Percentiles rank a stretch among this genome's conserved stretches.
These are phyloP conservation scores for Talaromyces sp. DNA, from an alignment of 2,329 filamentous ascomycete genomes.

Conservation along the genomic window DNA sequence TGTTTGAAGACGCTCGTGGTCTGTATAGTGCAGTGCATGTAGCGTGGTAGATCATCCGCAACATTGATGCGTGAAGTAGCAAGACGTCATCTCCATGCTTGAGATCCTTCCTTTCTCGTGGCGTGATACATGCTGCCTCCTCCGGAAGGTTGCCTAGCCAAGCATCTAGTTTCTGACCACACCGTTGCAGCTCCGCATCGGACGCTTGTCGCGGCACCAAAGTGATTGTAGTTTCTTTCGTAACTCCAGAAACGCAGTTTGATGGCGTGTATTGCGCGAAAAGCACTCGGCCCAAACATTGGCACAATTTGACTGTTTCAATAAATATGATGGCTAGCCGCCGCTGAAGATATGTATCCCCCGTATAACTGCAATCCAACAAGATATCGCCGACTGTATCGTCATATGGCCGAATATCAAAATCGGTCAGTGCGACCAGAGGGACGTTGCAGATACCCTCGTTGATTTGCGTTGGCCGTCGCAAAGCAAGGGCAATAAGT, in stretches of 20 bases:
- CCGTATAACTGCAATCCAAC: slow-evolving; percentile 60
- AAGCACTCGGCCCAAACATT: slow-evolving; percentile 80
- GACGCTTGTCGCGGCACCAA: slow-evolving; percentile 78
- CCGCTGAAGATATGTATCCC: slow-evolving; percentile 67
- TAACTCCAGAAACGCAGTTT: slow-evolving; percentile 66
- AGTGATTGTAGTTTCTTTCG: slow-evolving; percentile 72
- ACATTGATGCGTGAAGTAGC: slow-evolving; percentile 69
- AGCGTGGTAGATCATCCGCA: slow-evolving; percentile 88
- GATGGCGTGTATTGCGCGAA: slow-evolving; percentile 84
- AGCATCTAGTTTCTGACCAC: slow-evolving; percentile 69
- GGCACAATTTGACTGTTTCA: slow-evolving; percentile 78
- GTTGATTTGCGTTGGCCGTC: slow-evolving; percentile 82
- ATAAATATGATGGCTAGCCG: slow-evolving; percentile 81
- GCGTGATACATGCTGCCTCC: slow-evolving; percentile 63
- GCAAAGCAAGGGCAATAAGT: slow-evolving; percentile 82
- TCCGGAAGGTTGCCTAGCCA: slow-evolving; percentile 70
- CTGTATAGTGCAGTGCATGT: slow-evolving; percentile 85
- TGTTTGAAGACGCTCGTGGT: slow-evolving; percentile 65
- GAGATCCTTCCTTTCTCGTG: slow-evolving; percentile 59
- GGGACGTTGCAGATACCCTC: slow-evolving; percentile 89
- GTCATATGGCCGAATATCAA: slow-evolving; percentile 66
- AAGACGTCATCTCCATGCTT: slow-evolving; percentile 48
- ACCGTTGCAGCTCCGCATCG: slow-evolving; percentile 69
- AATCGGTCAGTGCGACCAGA: slow-evolving; percentile 75
- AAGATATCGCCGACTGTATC: slow-evolving; percentile 65